phyloP scores from a whole-genome alignment of 2,329 filamentous ascomycete genomes.

The Epichloe uncinata region DNA sequence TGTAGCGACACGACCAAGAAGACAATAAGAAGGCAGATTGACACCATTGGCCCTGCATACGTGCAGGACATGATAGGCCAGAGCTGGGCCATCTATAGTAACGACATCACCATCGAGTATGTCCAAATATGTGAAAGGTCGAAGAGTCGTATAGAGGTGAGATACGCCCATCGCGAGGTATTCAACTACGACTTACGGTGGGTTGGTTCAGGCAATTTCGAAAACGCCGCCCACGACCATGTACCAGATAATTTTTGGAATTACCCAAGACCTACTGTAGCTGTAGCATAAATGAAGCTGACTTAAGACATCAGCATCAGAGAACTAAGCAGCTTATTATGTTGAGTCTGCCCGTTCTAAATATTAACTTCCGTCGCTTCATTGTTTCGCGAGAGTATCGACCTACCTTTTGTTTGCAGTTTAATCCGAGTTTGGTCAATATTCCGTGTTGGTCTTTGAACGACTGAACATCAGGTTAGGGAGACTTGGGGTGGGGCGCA shows the following conservation, averaged over 20 bases:
- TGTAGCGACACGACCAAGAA: constrained; percentile 46
- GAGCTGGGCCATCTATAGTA: constrained; percentile 63
- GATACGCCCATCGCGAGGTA: constrained; percentile 42
- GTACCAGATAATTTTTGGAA: too few relatives aligned
- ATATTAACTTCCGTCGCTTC: neutral
- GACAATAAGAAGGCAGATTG: constrained; percentile 46
- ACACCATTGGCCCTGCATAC: constrained; percentile 37
- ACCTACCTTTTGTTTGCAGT: neutral
- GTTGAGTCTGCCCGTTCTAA: neutral
- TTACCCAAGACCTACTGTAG: too few relatives aligned
- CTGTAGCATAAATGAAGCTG: too few relatives aligned
- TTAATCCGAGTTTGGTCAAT: neutral
- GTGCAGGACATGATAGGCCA: constrained; percentile 61
- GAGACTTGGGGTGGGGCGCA: too few relatives aligned
- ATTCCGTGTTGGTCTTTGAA: too few relatives aligned
- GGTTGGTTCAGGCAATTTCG: too few relatives aligned
- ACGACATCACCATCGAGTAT: constrained; percentile 28
- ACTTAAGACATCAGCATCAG: too few relatives aligned
- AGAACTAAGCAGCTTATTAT: neutral
- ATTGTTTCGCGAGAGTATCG: too few relatives aligned
- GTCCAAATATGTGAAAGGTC: constrained; percentile 33
- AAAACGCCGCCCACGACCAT: too few relatives aligned
- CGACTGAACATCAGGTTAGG: too few relatives aligned
- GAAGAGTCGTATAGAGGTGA: constrained; percentile 38
- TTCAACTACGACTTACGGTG: neutral